phyloP scores from a whole-genome alignment of 176 grass and related monocot genomes.

The Aegilops umbellulata region DNA sequence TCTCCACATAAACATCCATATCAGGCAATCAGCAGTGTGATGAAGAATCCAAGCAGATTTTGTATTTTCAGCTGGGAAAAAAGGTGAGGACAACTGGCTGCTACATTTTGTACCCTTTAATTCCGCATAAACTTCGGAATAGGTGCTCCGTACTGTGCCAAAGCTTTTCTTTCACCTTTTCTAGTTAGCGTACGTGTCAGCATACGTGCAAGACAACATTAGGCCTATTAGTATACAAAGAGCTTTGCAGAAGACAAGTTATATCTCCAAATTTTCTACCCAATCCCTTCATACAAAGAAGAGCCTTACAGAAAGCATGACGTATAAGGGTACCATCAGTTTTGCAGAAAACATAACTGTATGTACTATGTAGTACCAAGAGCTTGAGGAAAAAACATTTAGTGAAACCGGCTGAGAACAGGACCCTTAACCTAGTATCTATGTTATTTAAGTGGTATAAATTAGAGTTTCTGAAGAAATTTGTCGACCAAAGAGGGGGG shows the following conservation, averaged over 20 bases:
- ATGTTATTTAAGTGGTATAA: not conserved
- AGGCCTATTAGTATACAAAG: not conserved
- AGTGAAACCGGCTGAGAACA: not conserved
- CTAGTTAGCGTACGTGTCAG: not conserved
- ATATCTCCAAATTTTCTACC: not conserved
- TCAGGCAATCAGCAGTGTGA: not conserved
- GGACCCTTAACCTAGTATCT: not conserved
- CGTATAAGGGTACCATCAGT: not conserved
- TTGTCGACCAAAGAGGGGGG: not conserved
- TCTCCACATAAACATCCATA: conserved; percentile 25
- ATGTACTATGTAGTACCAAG: not conserved
- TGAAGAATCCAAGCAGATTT: conserved; percentile 33
- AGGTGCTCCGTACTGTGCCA: conserved; percentile 18
- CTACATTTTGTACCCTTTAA: conserved; percentile 26
- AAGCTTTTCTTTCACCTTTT: not conserved
- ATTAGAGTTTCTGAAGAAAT: not conserved
- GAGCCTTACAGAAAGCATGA: not conserved
- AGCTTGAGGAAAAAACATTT: not conserved
- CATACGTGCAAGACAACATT: not conserved
- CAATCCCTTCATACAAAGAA: not conserved
- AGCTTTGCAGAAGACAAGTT: not conserved
- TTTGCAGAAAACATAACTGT: not conserved
- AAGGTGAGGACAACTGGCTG: conserved; percentile 6
- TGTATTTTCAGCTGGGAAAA: conserved; percentile 31
- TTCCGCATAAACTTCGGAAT: conserved; percentile 14